A percentile compares a stretch with the other conserved stretches of the same genome.
Conservation (phyloP, 495 filamentous ascomycete genomes). For the Endocarpon pusillum region DNA sequence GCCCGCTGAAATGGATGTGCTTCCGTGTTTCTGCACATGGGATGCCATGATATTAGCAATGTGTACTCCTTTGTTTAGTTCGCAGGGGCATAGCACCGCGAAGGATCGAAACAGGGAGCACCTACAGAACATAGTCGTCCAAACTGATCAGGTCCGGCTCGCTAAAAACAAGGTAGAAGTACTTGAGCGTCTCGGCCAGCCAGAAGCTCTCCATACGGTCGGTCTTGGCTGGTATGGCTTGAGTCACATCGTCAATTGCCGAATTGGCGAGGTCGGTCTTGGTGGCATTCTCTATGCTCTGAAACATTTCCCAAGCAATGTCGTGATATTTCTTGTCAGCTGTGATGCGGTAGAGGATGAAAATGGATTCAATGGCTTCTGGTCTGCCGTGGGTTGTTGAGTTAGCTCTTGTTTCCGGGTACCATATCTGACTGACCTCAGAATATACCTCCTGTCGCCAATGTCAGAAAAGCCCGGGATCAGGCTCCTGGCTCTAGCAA, state of each 20-base stretch:
- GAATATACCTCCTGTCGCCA: slow-evolving; percentile 44
- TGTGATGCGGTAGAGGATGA: slow-evolving; percentile 60
- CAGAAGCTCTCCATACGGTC: slow-evolving; percentile 42
- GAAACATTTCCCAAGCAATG: slow-evolving; percentile 63
- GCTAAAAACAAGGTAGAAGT: slow-evolving; percentile 80
- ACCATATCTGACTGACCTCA: slow-evolving; percentile 39
- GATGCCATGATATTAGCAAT: slow-evolving; percentile 3
- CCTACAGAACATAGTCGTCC: slow-evolving; percentile 49
- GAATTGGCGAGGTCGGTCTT: slow-evolving; percentile 41
- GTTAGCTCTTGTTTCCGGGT: no score
- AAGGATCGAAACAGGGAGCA: slow-evolving; percentile 2
- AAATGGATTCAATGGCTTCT: slow-evolving; percentile 57
- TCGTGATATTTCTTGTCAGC: slow-evolving; percentile 49
- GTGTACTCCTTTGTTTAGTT: no score
- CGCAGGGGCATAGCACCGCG: background rate
- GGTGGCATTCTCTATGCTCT: slow-evolving; percentile 40
- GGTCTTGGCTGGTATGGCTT: slow-evolving; percentile 14
- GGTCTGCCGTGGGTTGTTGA: slow-evolving; percentile 24
- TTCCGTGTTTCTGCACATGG: slow-evolving; percentile 45
- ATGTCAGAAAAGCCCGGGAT: slow-evolving; percentile 39
- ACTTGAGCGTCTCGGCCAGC: slow-evolving; percentile 76
- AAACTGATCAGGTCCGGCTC: slow-evolving; percentile 50
- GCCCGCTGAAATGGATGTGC: slow-evolving; percentile 63
- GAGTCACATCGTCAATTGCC: slow-evolving; percentile 39
- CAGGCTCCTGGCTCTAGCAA: slow-evolving; percentile 12